phyloP scores from a whole-genome alignment of 495 filamentous ascomycete species.

The Neurospora sp. region DNA sequence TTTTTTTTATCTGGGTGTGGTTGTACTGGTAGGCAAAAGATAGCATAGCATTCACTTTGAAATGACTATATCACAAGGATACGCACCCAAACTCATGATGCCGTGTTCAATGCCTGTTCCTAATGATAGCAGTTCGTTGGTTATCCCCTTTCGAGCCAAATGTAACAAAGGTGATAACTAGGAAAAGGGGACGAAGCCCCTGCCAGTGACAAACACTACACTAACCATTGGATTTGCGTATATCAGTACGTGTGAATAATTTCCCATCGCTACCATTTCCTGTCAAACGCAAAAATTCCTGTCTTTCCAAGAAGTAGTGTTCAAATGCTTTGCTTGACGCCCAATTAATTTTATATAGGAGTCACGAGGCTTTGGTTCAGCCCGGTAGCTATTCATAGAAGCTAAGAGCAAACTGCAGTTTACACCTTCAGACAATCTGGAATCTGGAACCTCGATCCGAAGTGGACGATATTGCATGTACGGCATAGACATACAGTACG shows the following conservation, averaged over 20 bases:
- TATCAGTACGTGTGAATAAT: background rate
- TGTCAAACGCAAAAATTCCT: background rate
- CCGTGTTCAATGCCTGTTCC: background rate
- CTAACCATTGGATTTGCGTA: background rate
- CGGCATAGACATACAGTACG: background rate
- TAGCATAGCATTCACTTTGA: background rate
- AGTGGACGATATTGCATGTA: background rate
- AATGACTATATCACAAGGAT: background rate
- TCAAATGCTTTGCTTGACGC: background rate
- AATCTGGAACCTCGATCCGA: background rate
- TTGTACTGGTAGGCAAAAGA: background rate
- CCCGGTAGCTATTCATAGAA: background rate
- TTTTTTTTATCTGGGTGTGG: background rate
- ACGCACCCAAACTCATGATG: background rate
- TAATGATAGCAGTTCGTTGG: background rate
- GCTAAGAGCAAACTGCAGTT: background rate
- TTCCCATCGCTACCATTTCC: background rate
- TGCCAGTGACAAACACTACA: background rate
- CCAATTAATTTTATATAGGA: background rate
- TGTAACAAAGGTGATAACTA: background rate
- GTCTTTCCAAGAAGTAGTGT: background rate
- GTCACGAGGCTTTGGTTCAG: background rate
- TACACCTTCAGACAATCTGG: background rate
- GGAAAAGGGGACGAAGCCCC: background rate
- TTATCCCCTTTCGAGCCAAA: background rate